phyloP scores from a whole-genome alignment of 2,329 filamentous ascomycete species.

The Venturia effusa region DNA sequence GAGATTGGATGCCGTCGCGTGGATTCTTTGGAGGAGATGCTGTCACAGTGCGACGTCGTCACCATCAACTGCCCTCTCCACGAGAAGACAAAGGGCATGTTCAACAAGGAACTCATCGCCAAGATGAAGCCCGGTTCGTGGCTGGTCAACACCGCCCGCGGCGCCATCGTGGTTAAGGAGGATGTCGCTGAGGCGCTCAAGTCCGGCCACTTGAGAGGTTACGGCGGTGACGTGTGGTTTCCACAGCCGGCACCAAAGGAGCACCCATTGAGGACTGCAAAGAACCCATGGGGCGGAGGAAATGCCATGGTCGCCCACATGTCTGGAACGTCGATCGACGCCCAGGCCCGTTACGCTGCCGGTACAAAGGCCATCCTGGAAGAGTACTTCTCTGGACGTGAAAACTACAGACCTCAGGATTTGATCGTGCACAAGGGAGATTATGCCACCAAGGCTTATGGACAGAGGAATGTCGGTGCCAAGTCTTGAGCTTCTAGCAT shows the following conservation, averaged over 20 bases:
- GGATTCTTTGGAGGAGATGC: conserved; percentile 81
- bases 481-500: background rate
- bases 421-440: conserved; percentile 83
- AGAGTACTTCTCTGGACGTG: conserved; percentile 76
- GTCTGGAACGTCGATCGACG: conserved; percentile 97
- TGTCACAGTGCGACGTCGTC: conserved; percentile 82
- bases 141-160: conserved; percentile 97
- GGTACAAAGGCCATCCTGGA: conserved; percentile 84
- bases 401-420: conserved; percentile 84
- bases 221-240: conserved; percentile 90
- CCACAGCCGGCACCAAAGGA: conserved; percentile 91
- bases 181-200: conserved; percentile 92
- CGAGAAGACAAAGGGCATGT: conserved; percentile 91
- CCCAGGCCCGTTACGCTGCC: conserved; percentile 82
- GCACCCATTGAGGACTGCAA: conserved; percentile 82
- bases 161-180: conserved; percentile 98
- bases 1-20: conserved; percentile 94
- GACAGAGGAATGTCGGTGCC: conserved; percentile 44
- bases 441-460: conserved; percentile 92
- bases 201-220: conserved; percentile 80
- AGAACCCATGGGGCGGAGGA: conserved; percentile 91
- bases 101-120: conserved; percentile 96
- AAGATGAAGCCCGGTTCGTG: conserved; percentile 99
- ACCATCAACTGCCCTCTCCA: conserved; percentile 99
- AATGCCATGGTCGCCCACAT: conserved; percentile 99